Evolutionary conservation across 2,329 filamentous ascomycete genomes (phyloP).

Genomic region (Elsinoe batatas): DNA sequence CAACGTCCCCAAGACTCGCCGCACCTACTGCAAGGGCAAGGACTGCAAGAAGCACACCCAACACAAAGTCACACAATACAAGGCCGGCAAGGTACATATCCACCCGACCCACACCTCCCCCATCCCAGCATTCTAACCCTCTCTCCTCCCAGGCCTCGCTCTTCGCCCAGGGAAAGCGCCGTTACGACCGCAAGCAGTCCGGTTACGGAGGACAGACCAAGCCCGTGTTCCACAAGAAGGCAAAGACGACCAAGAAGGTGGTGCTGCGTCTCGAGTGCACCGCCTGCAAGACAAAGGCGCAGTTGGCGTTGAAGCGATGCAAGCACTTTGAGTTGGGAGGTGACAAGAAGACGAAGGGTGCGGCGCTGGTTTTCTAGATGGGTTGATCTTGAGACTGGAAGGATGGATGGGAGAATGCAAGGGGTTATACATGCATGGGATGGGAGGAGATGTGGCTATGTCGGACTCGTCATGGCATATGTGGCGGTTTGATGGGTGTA

Average conservation of each 20-base stretch:
- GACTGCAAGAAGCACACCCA: slow-evolving; percentile 69
- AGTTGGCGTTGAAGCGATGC: slow-evolving; percentile 98
- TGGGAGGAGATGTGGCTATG: background rate
- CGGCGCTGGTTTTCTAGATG: slow-evolving; percentile 97
- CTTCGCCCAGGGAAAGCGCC: slow-evolving; percentile 98
- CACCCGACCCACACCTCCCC: background rate
- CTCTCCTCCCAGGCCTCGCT: slow-evolving; percentile 58
- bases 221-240: slow-evolving; percentile 99
- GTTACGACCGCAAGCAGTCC: slow-evolving; percentile 98
- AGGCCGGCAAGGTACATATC: slow-evolving; percentile 69
- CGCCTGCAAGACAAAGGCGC: slow-evolving; percentile 94
- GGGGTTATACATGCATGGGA: background rate
- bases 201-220: slow-evolving; percentile 99
- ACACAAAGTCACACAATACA: slow-evolving; percentile 94
- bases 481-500: background rate
- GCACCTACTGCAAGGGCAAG: slow-evolving; percentile 96
- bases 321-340: slow-evolving; percentile 99
- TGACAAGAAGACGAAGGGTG: slow-evolving; percentile 99
- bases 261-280: slow-evolving; percentile 97
- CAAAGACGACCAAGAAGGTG: slow-evolving; percentile 99
- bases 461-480: background rate
- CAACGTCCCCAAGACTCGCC: slow-evolving; percentile 96
- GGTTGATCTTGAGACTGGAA: slow-evolving; percentile 19
- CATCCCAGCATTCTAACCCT: background rate
- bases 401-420: background rate